Evolutionary conservation across 2,329 filamentous ascomycete species (phyloP), one percentile per base, ranked within the genome.

Genomic region (Phoma sp.): DNA sequence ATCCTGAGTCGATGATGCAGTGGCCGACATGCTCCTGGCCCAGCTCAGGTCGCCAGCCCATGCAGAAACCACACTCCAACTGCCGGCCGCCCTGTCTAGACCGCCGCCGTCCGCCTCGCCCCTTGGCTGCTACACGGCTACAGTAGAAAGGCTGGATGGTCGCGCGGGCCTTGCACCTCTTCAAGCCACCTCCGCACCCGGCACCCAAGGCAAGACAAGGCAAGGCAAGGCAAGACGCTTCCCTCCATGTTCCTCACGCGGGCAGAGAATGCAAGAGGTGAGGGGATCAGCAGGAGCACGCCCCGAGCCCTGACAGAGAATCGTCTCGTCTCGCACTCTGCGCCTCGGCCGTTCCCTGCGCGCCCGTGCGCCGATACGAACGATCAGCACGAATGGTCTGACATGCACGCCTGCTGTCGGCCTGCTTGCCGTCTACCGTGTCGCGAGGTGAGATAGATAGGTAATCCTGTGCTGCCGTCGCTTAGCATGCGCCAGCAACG

Each of bases 101-200:
- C 40, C 54, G 49, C 38, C 37, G 36, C 33, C n/a, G 47, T 31
- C 46, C 46, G 40, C 24, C 43, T 48, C 37, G 57, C 52, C 49
- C 52, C 56, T 57, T 55, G 55, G 57, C 61, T 53, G 48, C 51
- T 44, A 57, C 51, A 62, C 17, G 17, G 17, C 17, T 17, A 17
- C 17, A 17, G 17, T 17, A 17, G 17, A 17, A 54, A 39, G 37
- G 56, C 46, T 52, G 58, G 52, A 54, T 51, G 25, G 50, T 49
- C 52, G 56, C 57, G 22, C 66, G 60, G 54, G 55, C 62, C 58
- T 55, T 47, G 46, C 51, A 50, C 66, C 58, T 54, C 52, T 47
- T 55, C 47, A 29, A 64, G 61, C 51, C 58, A 17, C 17, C 17
- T 17, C 17, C 17, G 17, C 17, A 17, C 17, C 17, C 17, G 17